These are phyloP conservation scores for Podospora pseudocomata DNA, from an alignment of 495 filamentous ascomycete genomes.

Conservation along the genomic window DNA sequence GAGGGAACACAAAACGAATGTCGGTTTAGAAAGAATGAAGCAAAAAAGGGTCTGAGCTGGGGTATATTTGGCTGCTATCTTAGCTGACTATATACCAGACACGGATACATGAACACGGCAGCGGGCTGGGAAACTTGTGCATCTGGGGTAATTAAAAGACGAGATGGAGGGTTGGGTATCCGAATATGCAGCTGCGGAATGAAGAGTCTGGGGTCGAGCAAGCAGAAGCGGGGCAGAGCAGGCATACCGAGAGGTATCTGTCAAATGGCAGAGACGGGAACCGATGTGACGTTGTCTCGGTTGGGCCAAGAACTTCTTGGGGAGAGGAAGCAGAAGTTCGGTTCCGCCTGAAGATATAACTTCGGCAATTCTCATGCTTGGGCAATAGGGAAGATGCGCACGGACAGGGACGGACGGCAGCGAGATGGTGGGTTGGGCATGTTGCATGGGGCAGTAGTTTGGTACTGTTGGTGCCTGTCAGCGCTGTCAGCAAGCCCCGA, in stretches of 20 bases:
- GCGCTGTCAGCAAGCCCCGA: slow-evolving; percentile 4
- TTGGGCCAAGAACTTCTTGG: neutral
- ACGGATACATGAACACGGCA: neutral
- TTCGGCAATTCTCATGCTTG: slow-evolving; percentile 4
- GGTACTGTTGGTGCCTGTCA: slow-evolving; percentile 2
- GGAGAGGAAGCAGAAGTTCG: neutral
- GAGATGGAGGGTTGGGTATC: neutral
- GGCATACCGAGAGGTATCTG: neutral
- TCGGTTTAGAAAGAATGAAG: neutral
- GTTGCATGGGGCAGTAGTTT: neutral
- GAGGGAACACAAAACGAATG: neutral
- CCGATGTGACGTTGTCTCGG: neutral
- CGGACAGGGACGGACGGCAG: neutral
- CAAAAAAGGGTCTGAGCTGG: neutral
- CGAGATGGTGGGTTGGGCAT: neutral
- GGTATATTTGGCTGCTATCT: neutral
- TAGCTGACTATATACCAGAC: neutral
- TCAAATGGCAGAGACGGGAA: neutral
- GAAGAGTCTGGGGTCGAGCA: slow-evolving; percentile 2
- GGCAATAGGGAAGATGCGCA: neutral
- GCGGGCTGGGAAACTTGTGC: neutral
- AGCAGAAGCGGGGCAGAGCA: neutral
- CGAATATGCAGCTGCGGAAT: neutral
- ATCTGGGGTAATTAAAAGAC: neutral
- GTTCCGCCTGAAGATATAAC: neutral